These are phyloP conservation scores for Populus alba DNA, from an alignment of 345 rosid species.

Conservation along the genomic window DNA sequence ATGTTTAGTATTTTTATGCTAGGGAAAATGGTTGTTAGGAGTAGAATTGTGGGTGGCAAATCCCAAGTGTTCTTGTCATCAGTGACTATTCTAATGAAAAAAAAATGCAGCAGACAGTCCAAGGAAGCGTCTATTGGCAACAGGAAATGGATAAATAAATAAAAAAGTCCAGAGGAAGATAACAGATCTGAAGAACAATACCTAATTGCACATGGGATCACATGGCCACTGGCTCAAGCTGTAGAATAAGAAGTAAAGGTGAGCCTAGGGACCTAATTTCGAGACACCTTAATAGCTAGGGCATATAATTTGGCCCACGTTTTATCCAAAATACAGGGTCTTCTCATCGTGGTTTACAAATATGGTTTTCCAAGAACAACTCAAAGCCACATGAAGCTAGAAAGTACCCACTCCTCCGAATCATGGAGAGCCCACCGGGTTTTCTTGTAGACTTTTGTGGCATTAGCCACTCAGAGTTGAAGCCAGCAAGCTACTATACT, in stretches of 20 bases:
- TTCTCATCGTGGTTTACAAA: background rate
- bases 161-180: no score
- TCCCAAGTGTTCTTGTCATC: background rate
- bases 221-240: conserved; percentile 33
- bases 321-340: conserved; percentile 18
- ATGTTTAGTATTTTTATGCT: background rate
- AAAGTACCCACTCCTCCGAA: conserved; percentile 14
- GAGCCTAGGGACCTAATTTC: conserved; percentile 17
- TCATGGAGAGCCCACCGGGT: conserved; percentile 27
- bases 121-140: no score
- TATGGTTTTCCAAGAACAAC: background rate
- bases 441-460: background rate
- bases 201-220: conserved; percentile 37
- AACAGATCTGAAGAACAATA: no score
- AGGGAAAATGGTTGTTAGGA: background rate
- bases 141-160: no score
- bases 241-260: conserved; percentile 17
- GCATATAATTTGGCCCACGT: conserved; percentile 18
- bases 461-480: conserved; percentile 19
- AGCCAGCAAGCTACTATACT: conserved; percentile 14
- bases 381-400: conserved; percentile 19
- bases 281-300: background rate
- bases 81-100: background rate
- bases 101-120: background rate
- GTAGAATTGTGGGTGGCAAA: background rate